Conservation (phyloP, 257 asterid genomes). For the Ballota nigra region DNA sequence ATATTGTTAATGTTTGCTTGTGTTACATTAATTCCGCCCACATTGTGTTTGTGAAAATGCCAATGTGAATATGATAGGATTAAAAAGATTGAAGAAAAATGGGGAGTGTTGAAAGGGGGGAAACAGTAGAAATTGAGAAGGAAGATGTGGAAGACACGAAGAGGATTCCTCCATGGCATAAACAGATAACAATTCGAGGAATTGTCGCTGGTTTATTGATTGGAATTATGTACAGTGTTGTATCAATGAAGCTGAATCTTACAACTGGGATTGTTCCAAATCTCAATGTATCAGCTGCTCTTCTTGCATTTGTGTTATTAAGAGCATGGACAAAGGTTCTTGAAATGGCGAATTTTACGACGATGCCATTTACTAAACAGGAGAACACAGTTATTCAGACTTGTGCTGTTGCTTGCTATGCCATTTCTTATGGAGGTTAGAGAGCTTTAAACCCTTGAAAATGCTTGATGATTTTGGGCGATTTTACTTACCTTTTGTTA, state of each 20-base stretch:
- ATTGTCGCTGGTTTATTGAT: conserved; percentile 58
- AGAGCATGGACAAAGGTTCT: conserved; percentile 73
- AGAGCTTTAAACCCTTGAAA: not conserved
- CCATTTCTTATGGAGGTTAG: conserved; percentile 66
- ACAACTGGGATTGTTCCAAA: conserved; percentile 84
- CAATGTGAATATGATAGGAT: not conserved
- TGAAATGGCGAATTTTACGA: conserved; percentile 44
- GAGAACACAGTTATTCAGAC: conserved; percentile 89
- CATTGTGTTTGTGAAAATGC: conserved; percentile 9
- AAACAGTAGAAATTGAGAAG: conserved; percentile 27
- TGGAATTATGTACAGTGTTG: conserved; percentile 68
- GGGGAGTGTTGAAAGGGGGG: conserved; percentile 29
- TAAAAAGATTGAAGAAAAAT: conserved; percentile 17
- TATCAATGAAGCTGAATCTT: conserved; percentile 73
- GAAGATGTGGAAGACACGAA: conserved; percentile 33
- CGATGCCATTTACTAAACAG: conserved; percentile 72
- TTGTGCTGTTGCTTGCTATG: conserved; percentile 84
- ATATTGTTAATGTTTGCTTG: not conserved
- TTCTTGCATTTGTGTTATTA: conserved; percentile 72
- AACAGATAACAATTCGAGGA: conserved; percentile 73
- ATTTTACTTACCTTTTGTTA: conserved; percentile 6
- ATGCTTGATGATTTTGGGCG: not conserved
- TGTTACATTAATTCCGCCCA: not conserved
- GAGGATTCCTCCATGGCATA: conserved; percentile 73
- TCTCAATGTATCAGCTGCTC: conserved; percentile 90